Base-by-base conservation (phyloP, 352 stramenopile species). In the Thalassiosira ordinaria region DNA sequence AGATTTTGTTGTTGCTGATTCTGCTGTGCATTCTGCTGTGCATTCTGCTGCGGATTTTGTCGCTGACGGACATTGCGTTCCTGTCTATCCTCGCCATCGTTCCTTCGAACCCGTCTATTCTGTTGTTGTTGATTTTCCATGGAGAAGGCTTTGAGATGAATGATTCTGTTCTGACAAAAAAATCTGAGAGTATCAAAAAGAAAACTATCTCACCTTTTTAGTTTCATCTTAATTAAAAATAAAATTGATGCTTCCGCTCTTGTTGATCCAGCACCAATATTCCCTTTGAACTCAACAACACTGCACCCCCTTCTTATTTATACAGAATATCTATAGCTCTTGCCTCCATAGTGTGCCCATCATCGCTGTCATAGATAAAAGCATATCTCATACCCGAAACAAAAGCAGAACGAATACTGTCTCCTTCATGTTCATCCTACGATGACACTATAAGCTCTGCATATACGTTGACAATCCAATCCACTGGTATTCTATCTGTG, bases 391-490 rank as follows among this genome's bases (percentile, higher is more conserved):
- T 44, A 44, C 35, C 35, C 35, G 6, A 44, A 44, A 44, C 35
- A 44, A 6, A 44, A 44, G 35, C 35, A 44, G 35, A 44, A 44
- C 35, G 13, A 44, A 44, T 44, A 44, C 35, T 44, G 35, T 44
- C 35, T 44, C 35, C 35, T 44, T 44, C 35, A 44, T 44, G 35
- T 44, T 44, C 35, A 44, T 44, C 35, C 35, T 44, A 44, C 13
- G 35, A 44, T 13, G 35, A 44, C 35, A 44, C 35, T 44, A 13
- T 44, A 44, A 44, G 35, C 35, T 44, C 35, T 44, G 35, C 35
- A 44, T 44, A 44, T 44, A 44, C 35, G 35, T 44, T 44, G 35
- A 44, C 35, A 44, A 44, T 44, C 35, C 35, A 44, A 44, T 44
- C 35, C 35, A 44, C 35, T 44, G 35, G 35, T 44, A 44, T 44